Evolutionary conservation across 75 land plant genomes (phyloP), one percentile per base, ranked within the genome.

Genomic region (Picea sitchensis): DNA sequence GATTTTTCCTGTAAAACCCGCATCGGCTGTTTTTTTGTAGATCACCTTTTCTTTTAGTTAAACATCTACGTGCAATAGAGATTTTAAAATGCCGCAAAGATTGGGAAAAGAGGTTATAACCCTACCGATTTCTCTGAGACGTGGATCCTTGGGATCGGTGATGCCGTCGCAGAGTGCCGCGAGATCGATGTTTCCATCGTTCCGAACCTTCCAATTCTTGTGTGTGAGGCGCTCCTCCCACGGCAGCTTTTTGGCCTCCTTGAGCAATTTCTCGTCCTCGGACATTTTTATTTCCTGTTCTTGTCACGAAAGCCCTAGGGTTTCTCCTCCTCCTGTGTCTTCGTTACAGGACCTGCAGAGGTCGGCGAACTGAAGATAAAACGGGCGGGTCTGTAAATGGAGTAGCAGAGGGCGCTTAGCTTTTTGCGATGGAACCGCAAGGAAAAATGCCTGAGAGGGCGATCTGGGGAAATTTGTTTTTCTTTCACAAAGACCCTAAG

Each of bases 151-250:
- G n/a, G 98, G 99, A 93, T 97, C 96, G 58, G 90, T 80, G 75
- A 97, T 92, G 80, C 88, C 79, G 73, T 92, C 96, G 78, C 94
- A 97, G 15, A 95, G 71, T 38, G 91, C 86, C 14, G 99, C 98
- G 58, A 97, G 87, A 76, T 97, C 99, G 75, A 95, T 90, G 80
- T 93, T 94, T 51, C 90, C 99, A 34, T 97, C 99, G 76, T 90
- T 95, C 78, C 99, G 61, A 4, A 97, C 98, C 84, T 97, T 97
- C 99, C 99, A 97, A 78, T 97, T 97, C 88, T 97, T 97, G 87
- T 97, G 99, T 31, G 87, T 38, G 30, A 97, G 81, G 15, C 99
- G 90, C 77, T 97, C 98, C 51, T 97, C 99, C 99, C 99, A 97
- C 13, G 96, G 90, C 83, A 91, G 80, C 87, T 97, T 97, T 93